Conservation (phyloP, 2,329 filamentous ascomycete species). For the Botrytis squamosa region DNA sequence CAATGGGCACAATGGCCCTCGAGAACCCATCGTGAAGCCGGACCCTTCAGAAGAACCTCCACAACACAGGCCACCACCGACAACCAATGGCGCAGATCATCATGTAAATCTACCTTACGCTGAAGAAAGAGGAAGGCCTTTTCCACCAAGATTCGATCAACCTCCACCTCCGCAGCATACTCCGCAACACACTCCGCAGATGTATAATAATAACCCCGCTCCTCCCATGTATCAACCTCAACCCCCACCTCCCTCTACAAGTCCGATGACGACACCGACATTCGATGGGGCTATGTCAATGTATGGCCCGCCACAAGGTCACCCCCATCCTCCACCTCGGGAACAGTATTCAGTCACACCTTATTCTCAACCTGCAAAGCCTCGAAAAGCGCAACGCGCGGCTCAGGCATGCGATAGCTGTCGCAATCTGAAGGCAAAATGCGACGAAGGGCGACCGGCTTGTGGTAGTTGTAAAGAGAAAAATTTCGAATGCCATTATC, state of each 20-base stretch:
- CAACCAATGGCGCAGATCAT: conserved; percentile 34
- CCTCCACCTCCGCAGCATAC: conserved; percentile 25
- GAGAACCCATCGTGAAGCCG: conserved; percentile 56
- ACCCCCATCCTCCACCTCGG: conserved; percentile 25
- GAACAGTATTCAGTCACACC: conserved; percentile 27
- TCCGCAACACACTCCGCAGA: conserved; percentile 14
- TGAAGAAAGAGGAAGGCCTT: conserved; percentile 30
- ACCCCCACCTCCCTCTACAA: conserved; percentile 30
- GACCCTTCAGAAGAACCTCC: conserved; percentile 44
- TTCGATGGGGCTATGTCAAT: conserved; percentile 23
- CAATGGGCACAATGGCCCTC: conserved; percentile 32
- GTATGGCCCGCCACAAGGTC: conserved; percentile 26
- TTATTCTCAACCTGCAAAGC: conserved; percentile 15
- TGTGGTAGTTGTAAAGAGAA: conserved; percentile 89
- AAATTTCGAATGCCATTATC: conserved; percentile 78
- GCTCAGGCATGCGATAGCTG: conserved; percentile 85
- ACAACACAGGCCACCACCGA: conserved; percentile 41
- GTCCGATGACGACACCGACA: conserved; percentile 34
- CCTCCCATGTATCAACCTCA: conserved; percentile 25
- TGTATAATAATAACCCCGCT: conserved; percentile 24
- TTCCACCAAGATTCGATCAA: conserved; percentile 29
- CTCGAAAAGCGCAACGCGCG: conserved; percentile 37
- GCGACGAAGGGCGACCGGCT: conserved; percentile 74
- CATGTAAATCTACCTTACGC: conserved; percentile 32
- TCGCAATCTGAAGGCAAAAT: conserved; percentile 84